Base-by-base conservation (phyloP, 208 protist genomes). In the Acanthamoeba divionensis region DNA sequence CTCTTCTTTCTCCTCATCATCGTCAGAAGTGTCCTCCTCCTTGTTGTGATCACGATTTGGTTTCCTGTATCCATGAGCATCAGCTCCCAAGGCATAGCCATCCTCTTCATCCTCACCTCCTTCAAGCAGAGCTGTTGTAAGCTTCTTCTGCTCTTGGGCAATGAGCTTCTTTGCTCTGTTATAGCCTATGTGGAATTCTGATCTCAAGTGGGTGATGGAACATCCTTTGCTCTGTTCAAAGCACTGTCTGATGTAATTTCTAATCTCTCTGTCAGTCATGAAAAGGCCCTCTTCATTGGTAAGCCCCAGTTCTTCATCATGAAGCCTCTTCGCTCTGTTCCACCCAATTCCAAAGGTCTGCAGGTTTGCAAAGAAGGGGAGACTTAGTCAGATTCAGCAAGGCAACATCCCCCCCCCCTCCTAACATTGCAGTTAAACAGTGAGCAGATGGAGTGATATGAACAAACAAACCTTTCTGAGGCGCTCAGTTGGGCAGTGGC, bases 271-370 rank as follows among this genome's bases (percentile, higher is more conserved):
- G 26, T 82, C 71, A 15, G 71, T 63, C 4, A 52, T 52, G 24
- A 63, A 82, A 26, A 45, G 71, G 5, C 55, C 71, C 71, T 82
- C 71, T 12, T 52, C 71, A 2, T 24, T 82, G 50, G 55, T 82
- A 33, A 82, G 71, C 29, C 71, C 71, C 71, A 82, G 55, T 52
- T 82, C 71, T 12, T 82, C 50, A 60, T 82, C 71, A 36, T 82
- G 71, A 5, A 82, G 45, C 18, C 71, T 24, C 31, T 82, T 82
- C 24, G 71, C 71, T 0, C 71, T 24, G n/a, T 63, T 82, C 71
- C 71, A 82, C 12, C 71, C 71, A 10, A 82, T 82, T 1, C 44
- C 71, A 24, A 82, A 82, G 0, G 71, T 82, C 47, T 82, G n/a
- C n/a, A n/a, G n/a, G n/a, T n/a, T n/a, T n/a, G n/a, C n/a, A n/a